Evolutionary conservation across 257 asterid genomes (phyloP), one percentile per base, ranked within the genome.

Genomic region (Knoxia roxburghii): DNA sequence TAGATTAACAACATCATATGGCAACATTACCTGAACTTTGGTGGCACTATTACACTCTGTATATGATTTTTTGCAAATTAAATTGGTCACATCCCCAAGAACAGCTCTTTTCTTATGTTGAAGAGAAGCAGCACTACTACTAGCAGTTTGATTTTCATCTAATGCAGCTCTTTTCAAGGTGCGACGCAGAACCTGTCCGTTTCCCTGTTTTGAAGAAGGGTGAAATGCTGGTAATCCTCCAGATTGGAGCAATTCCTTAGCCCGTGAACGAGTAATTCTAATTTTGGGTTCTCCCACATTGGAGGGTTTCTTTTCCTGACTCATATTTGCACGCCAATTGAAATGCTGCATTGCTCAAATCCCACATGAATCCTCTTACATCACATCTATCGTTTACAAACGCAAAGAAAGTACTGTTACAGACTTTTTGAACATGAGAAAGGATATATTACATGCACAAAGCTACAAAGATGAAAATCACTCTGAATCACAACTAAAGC

Each of bases 1-100:
- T n/a, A n/a, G n/a, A n/a, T n/a, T n/a, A n/a, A n/a, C n/a, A n/a
- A n/a, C n/a, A n/a, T n/a, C 48, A n/a, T 56, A n/a, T 6, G 15
- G 61, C 64, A 64, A 45, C 37, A 61, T 68, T 73, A 85, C 97
- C 90, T 81, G 95, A 56, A 63, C 52, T 78, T 71, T 84, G 70
- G 83, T 60, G 64, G 79, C 86, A 54, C 66, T 72, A 30, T 72
- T 78, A 85, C 86, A 79, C 77, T 80, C 84, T 43, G 62, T 67
- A 70, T 72, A 72, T 67, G 87, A 73, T 46, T 73, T 84, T 46
- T 74, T 82, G 76, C 91, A 83, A 24, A 70, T 74, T 71, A 83
- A 68, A 72, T 93, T 90, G 57, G 95, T 88, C 66, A 93, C 89
- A 84, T 93, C 97, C 78, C 82, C 83, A 56, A 93, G 96, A 71